These are phyloP conservation scores for Boletus sp. DNA, from an alignment of 768 basidiomycete genomes.

Conservation along the genomic window DNA sequence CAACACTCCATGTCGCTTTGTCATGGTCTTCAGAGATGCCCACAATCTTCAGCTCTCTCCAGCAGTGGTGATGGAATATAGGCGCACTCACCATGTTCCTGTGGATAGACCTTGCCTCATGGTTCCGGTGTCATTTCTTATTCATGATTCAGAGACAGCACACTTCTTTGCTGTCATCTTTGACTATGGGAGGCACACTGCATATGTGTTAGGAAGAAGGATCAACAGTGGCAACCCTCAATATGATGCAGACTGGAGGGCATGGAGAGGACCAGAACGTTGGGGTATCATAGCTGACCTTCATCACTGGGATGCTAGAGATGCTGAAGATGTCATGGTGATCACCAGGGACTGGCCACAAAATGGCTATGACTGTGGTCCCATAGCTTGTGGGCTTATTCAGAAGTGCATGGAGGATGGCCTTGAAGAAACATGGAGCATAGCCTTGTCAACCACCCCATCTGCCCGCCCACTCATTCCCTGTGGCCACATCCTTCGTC, in stretches of 20 bases:
- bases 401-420: neutral
- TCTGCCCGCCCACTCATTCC: neutral
- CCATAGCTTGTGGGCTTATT: neutral
- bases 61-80: neutral
- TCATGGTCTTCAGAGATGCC: neutral
- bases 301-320: neutral
- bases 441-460: neutral
- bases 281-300: neutral
- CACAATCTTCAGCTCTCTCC: neutral
- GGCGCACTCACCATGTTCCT: neutral
- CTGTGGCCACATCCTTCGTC: neutral
- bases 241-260: neutral
- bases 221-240: neutral
- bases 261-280: neutral
- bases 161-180: constrained; percentile 1
- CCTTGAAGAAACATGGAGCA: neutral
- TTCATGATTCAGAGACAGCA: neutral
- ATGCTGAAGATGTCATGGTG: neutral
- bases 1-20: neutral
- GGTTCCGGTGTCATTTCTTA: neutral
- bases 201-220: neutral
- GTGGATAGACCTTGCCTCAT: neutral
- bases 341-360: neutral
- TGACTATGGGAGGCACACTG: neutral
- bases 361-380: neutral